Conservation (phyloP, 768 basidiomycete species). For the Lactarius tabidus region DNA sequence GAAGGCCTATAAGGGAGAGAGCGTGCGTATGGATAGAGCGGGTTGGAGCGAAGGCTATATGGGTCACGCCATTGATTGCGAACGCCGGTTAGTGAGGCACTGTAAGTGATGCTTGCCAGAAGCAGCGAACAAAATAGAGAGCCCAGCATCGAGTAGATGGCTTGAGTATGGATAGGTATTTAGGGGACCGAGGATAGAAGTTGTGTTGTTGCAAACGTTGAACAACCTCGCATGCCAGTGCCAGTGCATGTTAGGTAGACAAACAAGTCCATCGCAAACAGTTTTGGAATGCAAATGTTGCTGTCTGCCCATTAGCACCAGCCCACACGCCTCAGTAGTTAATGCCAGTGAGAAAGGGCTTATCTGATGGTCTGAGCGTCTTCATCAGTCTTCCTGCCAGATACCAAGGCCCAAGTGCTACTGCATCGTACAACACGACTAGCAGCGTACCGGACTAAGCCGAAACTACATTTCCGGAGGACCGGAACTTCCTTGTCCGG, state of each 20-base stretch:
- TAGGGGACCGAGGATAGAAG: not conserved
- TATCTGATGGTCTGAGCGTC: not conserved
- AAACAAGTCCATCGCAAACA: not conserved
- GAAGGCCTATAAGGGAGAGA: not conserved
- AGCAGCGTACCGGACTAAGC: too few relatives aligned
- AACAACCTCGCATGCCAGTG: not conserved
- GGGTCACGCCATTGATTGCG: conserved; percentile 24
- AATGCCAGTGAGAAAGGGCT: not conserved
- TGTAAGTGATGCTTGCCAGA: conserved; percentile 5
- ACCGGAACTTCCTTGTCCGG: too few relatives aligned
- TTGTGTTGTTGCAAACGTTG: not conserved
- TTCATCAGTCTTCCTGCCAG: not conserved
- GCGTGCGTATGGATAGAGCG: conserved; percentile 18
- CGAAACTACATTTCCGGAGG: too few relatives aligned
- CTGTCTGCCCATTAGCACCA: too few relatives aligned
- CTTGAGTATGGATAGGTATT: not conserved
- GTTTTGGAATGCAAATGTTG: not conserved
- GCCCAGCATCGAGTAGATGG: conserved; percentile 12
- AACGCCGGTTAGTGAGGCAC: conserved; percentile 7
- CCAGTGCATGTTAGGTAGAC: not conserved
- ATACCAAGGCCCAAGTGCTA: not conserved
- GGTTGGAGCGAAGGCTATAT: conserved; percentile 22
- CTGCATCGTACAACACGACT: too few relatives aligned
- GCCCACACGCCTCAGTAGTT: not conserved
- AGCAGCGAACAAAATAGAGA: conserved; percentile 8